Conservation (phyloP, 805 yeast species). For the Yamadazyma akitaensis region DNA sequence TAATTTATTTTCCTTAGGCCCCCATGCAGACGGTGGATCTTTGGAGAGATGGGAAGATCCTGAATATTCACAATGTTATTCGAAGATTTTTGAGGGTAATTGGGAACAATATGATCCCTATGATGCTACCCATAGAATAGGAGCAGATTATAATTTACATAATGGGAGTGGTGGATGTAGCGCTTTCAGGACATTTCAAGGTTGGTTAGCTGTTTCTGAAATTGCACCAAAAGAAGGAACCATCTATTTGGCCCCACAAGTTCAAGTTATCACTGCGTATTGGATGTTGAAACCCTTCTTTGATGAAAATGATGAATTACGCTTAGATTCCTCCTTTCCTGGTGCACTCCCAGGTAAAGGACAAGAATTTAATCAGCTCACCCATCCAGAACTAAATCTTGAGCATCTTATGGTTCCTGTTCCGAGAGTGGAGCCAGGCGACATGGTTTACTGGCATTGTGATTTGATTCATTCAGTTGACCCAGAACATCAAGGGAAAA, state of each 20-base stretch:
- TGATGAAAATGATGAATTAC: slow-evolving; percentile 21
- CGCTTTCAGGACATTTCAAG: slow-evolving; percentile 41
- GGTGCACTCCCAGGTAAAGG: slow-evolving; percentile 37
- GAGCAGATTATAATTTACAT: slow-evolving; percentile 32
- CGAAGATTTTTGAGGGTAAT: slow-evolving; percentile 32
- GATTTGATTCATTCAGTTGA: slow-evolving; percentile 43
- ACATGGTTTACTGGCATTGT: slow-evolving; percentile 43
- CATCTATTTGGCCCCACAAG: slow-evolving; percentile 33
- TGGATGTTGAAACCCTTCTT: slow-evolving; percentile 40
- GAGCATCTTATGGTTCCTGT: slow-evolving; percentile 26
- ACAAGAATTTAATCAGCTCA: slow-evolving; percentile 25
- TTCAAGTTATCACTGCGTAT: slow-evolving; percentile 36
- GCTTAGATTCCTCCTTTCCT: slow-evolving; percentile 32
- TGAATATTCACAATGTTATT: slow-evolving; percentile 33
- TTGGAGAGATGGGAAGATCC: slow-evolving; percentile 47
- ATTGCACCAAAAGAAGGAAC: slow-evolving; percentile 39
- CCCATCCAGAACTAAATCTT: slow-evolving; percentile 35
- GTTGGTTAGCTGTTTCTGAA: slow-evolving; percentile 41
- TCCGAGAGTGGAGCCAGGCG: slow-evolving; percentile 41
- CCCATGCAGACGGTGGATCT: slow-evolving; percentile 40
- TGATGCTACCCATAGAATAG: slow-evolving; percentile 30
- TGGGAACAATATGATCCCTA: slow-evolving; percentile 46
- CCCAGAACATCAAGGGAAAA: slow-evolving; percentile 28
- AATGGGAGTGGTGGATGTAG: slow-evolving; percentile 25
- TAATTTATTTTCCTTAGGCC: slow-evolving; percentile 25